These are phyloP conservation scores for Salvia splendens DNA, from an alignment of 257 asterid genomes.

Conservation along the genomic window DNA sequence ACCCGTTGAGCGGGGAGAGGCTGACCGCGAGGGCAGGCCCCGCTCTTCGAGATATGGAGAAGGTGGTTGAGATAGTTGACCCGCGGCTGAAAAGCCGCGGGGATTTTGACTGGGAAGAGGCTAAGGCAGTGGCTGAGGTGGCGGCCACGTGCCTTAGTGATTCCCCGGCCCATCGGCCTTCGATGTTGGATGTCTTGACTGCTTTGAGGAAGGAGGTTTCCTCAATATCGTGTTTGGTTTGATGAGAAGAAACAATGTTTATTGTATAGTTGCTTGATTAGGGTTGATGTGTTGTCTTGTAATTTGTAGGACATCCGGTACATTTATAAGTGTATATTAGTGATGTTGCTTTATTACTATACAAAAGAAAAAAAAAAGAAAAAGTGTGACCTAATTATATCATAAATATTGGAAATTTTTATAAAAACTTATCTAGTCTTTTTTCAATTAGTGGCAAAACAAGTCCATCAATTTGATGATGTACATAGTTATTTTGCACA, in stretches of 20 bases:
- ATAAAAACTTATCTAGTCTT: no score
- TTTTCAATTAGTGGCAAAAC: no score
- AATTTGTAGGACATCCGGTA: background rate
- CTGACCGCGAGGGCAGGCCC: constrained; percentile 38
- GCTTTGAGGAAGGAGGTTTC: constrained; percentile 29
- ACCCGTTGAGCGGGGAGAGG: constrained; percentile 47
- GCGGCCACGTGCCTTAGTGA: constrained; percentile 33
- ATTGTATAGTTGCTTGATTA: background rate
- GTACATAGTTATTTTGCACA: no score
- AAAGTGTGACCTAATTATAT: no score
- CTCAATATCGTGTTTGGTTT: background rate
- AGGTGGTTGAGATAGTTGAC: constrained; percentile 51
- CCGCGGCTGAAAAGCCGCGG: constrained; percentile 40
- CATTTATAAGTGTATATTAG: background rate
- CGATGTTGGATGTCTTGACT: constrained; percentile 26
- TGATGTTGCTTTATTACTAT: no score
- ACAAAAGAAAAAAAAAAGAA: no score
- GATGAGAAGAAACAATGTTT: background rate
- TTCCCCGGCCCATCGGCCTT: constrained; percentile 32
- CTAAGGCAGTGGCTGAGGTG: constrained; percentile 25
- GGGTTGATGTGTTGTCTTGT: background rate
- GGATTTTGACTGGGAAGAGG: constrained; percentile 46
- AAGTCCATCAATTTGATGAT: no score
- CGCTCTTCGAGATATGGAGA: constrained; percentile 35
- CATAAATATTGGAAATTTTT: no score